Conservation (phyloP, 768 basidiomycete genomes). For the Termitomyces sp. region DNA sequence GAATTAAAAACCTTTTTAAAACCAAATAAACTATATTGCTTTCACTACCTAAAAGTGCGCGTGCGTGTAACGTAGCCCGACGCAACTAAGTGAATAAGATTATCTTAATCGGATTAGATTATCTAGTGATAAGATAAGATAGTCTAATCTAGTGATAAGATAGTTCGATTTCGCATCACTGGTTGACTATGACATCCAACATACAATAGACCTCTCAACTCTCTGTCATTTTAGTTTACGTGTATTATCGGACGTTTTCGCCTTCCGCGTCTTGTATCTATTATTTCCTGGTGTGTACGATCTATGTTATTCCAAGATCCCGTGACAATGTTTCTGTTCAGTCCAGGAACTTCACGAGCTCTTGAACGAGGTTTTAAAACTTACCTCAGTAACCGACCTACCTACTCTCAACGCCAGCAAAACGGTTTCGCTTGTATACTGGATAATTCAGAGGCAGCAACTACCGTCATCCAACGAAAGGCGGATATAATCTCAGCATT, state of each 20-base stretch:
- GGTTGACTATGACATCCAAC: constrained; percentile 32
- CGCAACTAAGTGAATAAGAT: no score
- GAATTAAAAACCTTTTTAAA: no score
- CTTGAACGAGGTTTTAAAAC: constrained; percentile 36
- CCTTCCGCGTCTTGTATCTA: constrained; percentile 36
- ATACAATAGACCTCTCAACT: constrained; percentile 32
- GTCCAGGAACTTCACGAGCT: constrained; percentile 39
- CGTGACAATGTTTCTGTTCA: constrained; percentile 16
- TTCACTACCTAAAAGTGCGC: no score
- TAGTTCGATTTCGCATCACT: no score
- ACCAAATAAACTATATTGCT: no score
- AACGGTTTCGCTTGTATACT: constrained; percentile 38
- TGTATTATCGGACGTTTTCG: constrained; percentile 45
- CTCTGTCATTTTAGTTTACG: constrained; percentile 53
- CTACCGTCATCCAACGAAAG: constrained; percentile 24
- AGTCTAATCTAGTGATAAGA: no score
- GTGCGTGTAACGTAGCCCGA: no score
- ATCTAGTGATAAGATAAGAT: no score
- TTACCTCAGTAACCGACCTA: constrained; percentile 29
- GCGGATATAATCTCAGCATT: constrained; percentile 29
- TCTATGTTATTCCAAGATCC: background rate
- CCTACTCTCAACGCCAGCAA: constrained; percentile 36
- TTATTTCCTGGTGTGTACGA: constrained; percentile 43
- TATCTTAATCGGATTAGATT: no score
- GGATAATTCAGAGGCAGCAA: constrained; percentile 33